Base-by-base conservation (phyloP, 176 grass and related monocot genomes). In the Phragmites australis region DNA sequence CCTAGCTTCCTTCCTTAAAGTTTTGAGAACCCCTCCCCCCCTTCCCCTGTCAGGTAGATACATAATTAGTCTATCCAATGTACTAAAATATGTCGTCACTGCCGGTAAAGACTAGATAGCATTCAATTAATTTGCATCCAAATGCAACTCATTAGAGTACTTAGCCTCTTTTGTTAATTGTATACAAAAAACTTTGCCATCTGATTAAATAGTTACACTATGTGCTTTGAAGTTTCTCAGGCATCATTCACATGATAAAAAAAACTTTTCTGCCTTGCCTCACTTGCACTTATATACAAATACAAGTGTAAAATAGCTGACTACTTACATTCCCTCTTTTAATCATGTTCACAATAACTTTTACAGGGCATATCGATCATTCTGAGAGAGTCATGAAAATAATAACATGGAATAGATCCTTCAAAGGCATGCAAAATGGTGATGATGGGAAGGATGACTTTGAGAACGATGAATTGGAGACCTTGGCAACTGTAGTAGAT, bases 401-500 rank as follows among this genome's bases (percentile, higher is more conserved):
- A 81, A 99, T 99, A 75, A 99, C 96, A 86, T 99, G 96, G 96
- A 95, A 99, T 83, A 93, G 79, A 82, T 99, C 96, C 32, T 99
- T 95, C 66, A 93, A 87, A 93, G 90, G 88, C 77, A 84, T 88
- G 75, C 88, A 94, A 80, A 91, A 93, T 73, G 88, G 78, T 78
- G 92, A 99, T 49, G 90, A 90, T 76, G 88, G 72, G 70, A 95
- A 88, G 75, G 92, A 95, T 79, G 97, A 91, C 46, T 96, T 95
- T 59, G 93, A 95, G 81, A 94, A 91, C 56, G 97, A 99, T 86
- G 90, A 93, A 72, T 88, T 64, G 80, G 97, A 99, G 78, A 95
- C 88, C 53, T 87, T 93, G 76, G 97, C 97, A 61, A 99, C 93
- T 54, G 88, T 96, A 29, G 76, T 99, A 65, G 97, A 99, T 86